phyloP scores from a whole-genome alignment of 129 eudicot genomes.

The Scalesia atractyloides region DNA sequence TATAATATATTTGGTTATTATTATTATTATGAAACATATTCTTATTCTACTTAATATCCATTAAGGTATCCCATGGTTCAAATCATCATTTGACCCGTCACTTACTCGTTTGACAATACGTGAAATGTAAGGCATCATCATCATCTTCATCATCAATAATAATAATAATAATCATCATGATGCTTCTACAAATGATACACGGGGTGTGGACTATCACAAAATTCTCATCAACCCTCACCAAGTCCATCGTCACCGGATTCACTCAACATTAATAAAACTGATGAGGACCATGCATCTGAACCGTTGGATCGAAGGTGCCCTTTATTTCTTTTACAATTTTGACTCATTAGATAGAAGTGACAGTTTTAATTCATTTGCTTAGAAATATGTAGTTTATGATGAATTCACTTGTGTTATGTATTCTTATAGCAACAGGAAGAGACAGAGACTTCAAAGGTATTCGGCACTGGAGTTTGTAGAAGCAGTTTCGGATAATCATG shows the following conservation, averaged over 20 bases:
- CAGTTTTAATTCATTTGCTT: conserved; percentile 5
- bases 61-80: too few relatives aligned
- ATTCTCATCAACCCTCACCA: conserved; percentile 39
- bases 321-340: neutral
- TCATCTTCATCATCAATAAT: conserved; percentile 2
- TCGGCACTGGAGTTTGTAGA: conserved; percentile 64
- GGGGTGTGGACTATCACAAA: conserved; percentile 45
- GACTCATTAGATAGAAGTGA: neutral
- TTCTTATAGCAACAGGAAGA: conserved; percentile 53
- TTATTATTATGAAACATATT: too few relatives aligned
- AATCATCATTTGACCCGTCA: too few relatives aligned
- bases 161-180: neutral
- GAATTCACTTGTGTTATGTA: neutral
- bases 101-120: too few relatives aligned
- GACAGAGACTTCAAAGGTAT: conserved; percentile 82
- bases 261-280: conserved; percentile 50
- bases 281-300: conserved; percentile 54
- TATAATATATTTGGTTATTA: too few relatives aligned
- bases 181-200: too few relatives aligned
- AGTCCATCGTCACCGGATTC: conserved; percentile 55
- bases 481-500: conserved; percentile 64
- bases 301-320: conserved; percentile 74
- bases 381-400: neutral
- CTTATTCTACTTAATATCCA: too few relatives aligned
- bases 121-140: neutral